Conservation (phyloP, 139 green algal genomes). For the Desmodesmus armatus region DNA sequence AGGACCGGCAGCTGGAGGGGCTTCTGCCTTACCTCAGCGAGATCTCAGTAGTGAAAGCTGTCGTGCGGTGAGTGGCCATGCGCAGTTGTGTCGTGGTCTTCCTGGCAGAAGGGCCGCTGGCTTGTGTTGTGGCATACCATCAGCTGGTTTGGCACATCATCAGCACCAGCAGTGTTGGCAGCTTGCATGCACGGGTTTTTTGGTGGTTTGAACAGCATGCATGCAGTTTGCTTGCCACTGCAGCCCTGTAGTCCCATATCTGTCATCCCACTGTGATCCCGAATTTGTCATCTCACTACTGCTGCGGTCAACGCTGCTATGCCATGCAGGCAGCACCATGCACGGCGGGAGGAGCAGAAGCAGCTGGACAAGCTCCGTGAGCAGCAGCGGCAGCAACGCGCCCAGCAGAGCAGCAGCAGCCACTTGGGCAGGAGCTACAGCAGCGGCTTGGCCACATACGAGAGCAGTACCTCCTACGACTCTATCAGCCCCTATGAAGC, state of each 20-base stretch:
- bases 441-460: neutral
- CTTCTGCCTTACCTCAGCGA: conserved; percentile 23
- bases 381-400: neutral
- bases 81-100: no score
- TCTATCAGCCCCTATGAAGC: neutral
- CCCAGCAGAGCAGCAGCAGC: conserved; percentile 1
- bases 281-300: neutral
- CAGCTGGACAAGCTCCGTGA: neutral
- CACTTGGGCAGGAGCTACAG: neutral
- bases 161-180: no score
- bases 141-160: neutral
- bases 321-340: conserved; percentile 29
- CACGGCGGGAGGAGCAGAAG: neutral
- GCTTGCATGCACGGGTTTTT: no score
- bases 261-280: neutral
- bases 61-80: conserved; percentile 16
- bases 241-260: neutral
- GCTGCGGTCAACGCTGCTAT: no score
- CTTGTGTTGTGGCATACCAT: neutral
- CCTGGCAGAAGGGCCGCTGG: no score
- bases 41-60: conserved; percentile 31
- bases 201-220: no score
- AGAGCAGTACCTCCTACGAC: neutral
- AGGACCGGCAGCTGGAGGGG: no score
- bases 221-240: neutral